Evolutionary conservation across 208 protist species (phyloP).

Genomic region (Acanthamoeba quina): DNA sequence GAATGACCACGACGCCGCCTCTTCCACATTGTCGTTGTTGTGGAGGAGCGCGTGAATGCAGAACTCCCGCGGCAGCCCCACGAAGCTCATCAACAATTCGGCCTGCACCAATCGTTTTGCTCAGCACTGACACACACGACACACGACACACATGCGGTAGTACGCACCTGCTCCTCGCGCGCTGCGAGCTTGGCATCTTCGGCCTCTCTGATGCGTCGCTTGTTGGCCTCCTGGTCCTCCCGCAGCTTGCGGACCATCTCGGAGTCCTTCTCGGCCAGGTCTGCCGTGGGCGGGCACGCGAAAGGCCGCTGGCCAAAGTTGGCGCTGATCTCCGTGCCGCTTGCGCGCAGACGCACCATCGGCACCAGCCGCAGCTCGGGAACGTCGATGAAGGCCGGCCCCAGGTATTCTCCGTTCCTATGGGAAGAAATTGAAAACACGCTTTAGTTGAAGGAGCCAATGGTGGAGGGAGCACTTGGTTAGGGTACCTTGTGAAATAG

Average conservation of each 20-base stretch:
- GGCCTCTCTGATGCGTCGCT: conserved; percentile 9
- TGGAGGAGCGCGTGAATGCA: conserved; percentile 58
- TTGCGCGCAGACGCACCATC: conserved; percentile 35
- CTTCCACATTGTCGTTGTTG: conserved; percentile 71
- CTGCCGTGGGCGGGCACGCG: conserved; percentile 2
- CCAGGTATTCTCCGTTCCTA: conserved; percentile 70
- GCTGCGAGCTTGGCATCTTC: conserved; percentile 26
- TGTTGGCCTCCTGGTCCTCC: conserved; percentile 33
- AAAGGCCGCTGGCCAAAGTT: conserved; percentile 28
- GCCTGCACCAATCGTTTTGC: not conserved
- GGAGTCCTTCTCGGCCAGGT: conserved; percentile 42
- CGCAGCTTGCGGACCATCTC: conserved; percentile 65
- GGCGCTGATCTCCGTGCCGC: conserved; percentile 55
- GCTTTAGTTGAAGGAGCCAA: not conserved
- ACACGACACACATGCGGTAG: not conserved
- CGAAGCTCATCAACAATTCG: conserved; percentile 69
- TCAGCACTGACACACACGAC: not conserved
- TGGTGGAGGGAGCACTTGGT: not conserved
- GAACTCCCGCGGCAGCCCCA: conserved; percentile 57
- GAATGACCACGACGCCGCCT: conserved; percentile 57
- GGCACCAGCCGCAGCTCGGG: conserved; percentile 16
- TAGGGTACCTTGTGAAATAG: conserved; percentile 73
- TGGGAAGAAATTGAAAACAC: not conserved
- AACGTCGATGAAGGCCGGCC: conserved; percentile 71
- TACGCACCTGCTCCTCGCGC: conserved; percentile 23